Base-by-base conservation (phyloP, 164 flowering plant genomes). In the Saururus chinensis region DNA sequence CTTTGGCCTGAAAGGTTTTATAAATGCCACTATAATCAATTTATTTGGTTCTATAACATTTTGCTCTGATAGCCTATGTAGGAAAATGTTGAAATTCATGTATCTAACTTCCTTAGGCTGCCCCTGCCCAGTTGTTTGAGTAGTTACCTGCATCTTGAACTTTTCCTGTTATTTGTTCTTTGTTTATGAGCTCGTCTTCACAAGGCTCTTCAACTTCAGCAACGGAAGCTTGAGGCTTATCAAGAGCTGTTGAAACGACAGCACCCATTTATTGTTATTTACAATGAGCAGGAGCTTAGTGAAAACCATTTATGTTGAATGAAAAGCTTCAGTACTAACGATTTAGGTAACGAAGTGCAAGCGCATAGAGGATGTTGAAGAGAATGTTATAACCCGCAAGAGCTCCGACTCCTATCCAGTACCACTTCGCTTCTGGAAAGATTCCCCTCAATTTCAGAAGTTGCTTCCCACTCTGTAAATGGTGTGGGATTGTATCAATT, bases 361-460 rank as follows among this genome's bases (percentile, higher is more conserved):
- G n/a, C 19, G 98, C 89, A 79, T 76, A 89, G 35, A 86, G 85
- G 57, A 89, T 57, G 64, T 88, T 89, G 77, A 82, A 86, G 66
- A 92, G 83, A 62, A 86, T 19, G 22, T 74, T 72, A 73, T 82
- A 89, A 3, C 87, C 95, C 14, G 85, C 7, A 67, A 92, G 81
- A 26, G 85, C 93, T 22, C 66, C 87, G 17, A 64, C 70, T 17
- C 98, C 96, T 45, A 87, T 92, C 98, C 98, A 92, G 67, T 67
- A 89, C 96, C 96, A 87, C 17, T 79, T 72, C 42, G 58, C 71
- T 0, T 84, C 71, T 8, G 76, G 57, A 59, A 60, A 74, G 41
- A 87, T 70, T 22, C 82, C 82, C 63, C 60, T 73, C 35, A 59
- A 52, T 62, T 69, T 51, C 40, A 73, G 70, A 56, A 73, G 35